Conservation (phyloP, 2,329 filamentous ascomycete species). For the Hysterium pulicare region DNA sequence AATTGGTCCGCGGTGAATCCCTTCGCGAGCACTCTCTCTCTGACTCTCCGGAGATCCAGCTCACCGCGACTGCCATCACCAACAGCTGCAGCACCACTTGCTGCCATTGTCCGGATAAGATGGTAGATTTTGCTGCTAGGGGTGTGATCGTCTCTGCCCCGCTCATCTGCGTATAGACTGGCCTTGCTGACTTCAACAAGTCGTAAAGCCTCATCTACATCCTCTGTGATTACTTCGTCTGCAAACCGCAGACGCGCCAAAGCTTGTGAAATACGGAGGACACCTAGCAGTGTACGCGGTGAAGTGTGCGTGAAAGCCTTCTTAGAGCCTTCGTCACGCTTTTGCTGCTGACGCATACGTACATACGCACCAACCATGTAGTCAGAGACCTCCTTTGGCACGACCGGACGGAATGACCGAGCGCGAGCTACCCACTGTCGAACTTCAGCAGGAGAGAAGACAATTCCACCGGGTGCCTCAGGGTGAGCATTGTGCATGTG, state of each 20-base stretch:
- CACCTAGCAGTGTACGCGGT: slow-evolving; percentile 85
- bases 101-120: slow-evolving; percentile 82
- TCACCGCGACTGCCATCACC: slow-evolving; percentile 70
- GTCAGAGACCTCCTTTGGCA: slow-evolving; percentile 82
- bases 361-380: slow-evolving; percentile 98
- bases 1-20: slow-evolving; percentile 96
- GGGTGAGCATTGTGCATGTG: slow-evolving; percentile 97
- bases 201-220: slow-evolving; percentile 91
- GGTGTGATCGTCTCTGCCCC: slow-evolving; percentile 65
- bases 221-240: slow-evolving; percentile 78
- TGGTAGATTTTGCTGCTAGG: slow-evolving; percentile 91
- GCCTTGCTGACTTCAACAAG: slow-evolving; percentile 93
- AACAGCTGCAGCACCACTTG: slow-evolving; percentile 76
- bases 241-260: slow-evolving; percentile 89
- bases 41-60: slow-evolving; percentile 81
- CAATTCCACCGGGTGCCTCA: slow-evolving; percentile 62
- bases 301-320: slow-evolving; percentile 94
- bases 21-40: slow-evolving; percentile 90
- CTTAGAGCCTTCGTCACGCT: slow-evolving; percentile 84
- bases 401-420: slow-evolving; percentile 79
- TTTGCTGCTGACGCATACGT: slow-evolving; percentile 86
- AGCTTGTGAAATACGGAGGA: slow-evolving; percentile 89
- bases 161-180: slow-evolving; percentile 71
- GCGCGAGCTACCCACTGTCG: slow-evolving; percentile 94
- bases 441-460: slow-evolving; percentile 90